phyloP scores from a whole-genome alignment of 768 basidiomycete species.

The Tephrocybe rancida region DNA sequence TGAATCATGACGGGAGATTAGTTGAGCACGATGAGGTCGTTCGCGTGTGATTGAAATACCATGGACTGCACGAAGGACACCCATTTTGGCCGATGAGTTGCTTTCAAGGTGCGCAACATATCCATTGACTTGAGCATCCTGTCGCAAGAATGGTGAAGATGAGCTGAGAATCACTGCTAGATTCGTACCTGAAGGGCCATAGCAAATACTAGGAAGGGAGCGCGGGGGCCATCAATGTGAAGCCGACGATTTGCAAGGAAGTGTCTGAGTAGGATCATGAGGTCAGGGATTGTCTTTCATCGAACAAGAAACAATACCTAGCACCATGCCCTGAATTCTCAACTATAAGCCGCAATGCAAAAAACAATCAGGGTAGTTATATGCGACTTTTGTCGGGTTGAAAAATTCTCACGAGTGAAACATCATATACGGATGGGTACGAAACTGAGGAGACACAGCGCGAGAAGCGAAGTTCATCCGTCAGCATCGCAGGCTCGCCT shows the following conservation, averaged over 20 bases:
- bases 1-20: no score
- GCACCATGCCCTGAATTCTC: slow-evolving; percentile 22
- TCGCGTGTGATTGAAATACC: slow-evolving; percentile 34
- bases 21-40: no score
- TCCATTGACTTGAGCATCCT: slow-evolving; percentile 77
- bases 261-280: slow-evolving; percentile 3
- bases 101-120: slow-evolving; percentile 62
- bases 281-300: neutral
- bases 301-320: slow-evolving; percentile 17
- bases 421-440: neutral
- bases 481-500: no score
- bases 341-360: neutral
- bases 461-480: no score
- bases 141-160: neutral
- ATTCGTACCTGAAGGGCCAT: slow-evolving; percentile 35
- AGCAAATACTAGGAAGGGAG: slow-evolving; percentile 58
- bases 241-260: slow-evolving; percentile 44
- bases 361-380: neutral
- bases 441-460: no score
- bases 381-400: neutral
- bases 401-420: neutral
- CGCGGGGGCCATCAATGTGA: slow-evolving; percentile 45
- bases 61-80: slow-evolving; percentile 66
- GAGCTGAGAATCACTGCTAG: neutral
- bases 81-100: slow-evolving; percentile 65